Base-by-base conservation (phyloP, 345 rosid genomes). In the Pistacia atlantica region DNA sequence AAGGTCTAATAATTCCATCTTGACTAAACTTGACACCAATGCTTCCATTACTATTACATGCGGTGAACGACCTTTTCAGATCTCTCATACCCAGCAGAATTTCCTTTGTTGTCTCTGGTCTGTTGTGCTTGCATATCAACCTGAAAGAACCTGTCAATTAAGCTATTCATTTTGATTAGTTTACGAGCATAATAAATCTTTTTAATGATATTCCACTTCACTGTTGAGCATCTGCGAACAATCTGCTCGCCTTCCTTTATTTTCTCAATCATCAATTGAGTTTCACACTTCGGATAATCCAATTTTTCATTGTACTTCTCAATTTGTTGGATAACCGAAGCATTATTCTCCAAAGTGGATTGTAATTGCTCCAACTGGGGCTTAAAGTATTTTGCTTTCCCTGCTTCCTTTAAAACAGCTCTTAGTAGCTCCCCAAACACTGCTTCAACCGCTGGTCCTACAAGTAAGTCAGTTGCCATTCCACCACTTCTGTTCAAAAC, bases 371-470 rank as follows among this genome's bases (percentile, higher is more conserved):
- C 4, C 52, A 66, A 79, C 18, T 45, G 46, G 42, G 72, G 45
- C 65, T 69, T 77, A 79, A 73, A 87, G 62, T 5, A 11, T 38
- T 8, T n/a, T 16, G 72, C 38, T 49, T 66, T 64, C 14, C 65
- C 31, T 7, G 72, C 4, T 60, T 35, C 84, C 5, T 25, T 45
- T 18, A 73, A 1, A 46, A 84, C 51, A 12, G 33, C 1, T 22
- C 14, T 65, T 37, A 88, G 8, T 8, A 20, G 54, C 58, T 76
- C 86, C 0, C 80, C 78, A 17, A 87, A 25, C 37, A 17, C 1
- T 31, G 83, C 84, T 59, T 76, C 90, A 0, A 38, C 33, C 33
- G 73, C 51, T 25, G 79, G 73, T 67, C 78, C 76, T 73, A 73
- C 84, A 7, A 68, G 2, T 0, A 67, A 35, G 0, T 0, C 55